Percentiles rank a stretch among this genome's conserved stretches.
These are phyloP conservation scores for Rhododendron vialii DNA, from an alignment of 148 eudicot genomes.

Conservation along the genomic window DNA sequence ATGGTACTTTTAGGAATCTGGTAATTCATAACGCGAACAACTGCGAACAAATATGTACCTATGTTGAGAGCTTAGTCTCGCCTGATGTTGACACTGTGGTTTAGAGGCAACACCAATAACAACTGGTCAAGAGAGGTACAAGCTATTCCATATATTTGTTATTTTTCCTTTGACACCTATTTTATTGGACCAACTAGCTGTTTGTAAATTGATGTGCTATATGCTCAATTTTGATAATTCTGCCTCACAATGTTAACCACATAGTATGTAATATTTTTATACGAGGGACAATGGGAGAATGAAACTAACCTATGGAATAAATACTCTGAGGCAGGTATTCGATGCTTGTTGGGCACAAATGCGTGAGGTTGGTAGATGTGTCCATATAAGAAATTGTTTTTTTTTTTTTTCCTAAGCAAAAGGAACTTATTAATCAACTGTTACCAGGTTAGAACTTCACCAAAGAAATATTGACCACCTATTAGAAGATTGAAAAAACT, in stretches of 20 bases:
- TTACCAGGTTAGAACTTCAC: too few species aligned
- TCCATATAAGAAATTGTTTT: too few species aligned
- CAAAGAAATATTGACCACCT: too few species aligned
- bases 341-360: background rate
- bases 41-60: conserved; percentile 17
- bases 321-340: background rate
- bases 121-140: background rate
- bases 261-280: too few species aligned
- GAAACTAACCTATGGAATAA: background rate
- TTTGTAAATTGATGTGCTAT: background rate
- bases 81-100: background rate
- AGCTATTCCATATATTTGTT: background rate
- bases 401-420: too few species aligned
- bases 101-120: background rate
- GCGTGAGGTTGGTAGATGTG: too few species aligned
- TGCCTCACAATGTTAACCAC: background rate
- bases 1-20: conserved; percentile 7
- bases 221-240: background rate
- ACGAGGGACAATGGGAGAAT: background rate
- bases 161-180: background rate
- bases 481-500: too few species aligned
- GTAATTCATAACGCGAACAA: background rate
- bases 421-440: too few species aligned
- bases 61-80: conserved; percentile 28
- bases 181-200: background rate